Base-by-base conservation (phyloP, 1,284 basidiomycete species). In the Rhodotorula sp. region DNA sequence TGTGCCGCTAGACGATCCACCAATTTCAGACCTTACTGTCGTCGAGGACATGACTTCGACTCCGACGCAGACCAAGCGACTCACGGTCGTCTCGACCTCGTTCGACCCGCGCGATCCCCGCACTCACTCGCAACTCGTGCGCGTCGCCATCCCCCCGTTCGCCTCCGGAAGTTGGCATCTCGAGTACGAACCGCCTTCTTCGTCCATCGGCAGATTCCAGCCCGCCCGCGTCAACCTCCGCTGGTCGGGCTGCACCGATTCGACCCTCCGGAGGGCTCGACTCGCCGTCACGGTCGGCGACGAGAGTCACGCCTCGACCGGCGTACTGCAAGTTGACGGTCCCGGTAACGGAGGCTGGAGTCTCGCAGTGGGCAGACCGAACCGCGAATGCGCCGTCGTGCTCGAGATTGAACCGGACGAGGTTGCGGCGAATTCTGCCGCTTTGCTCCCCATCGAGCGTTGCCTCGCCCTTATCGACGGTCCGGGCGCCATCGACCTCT, bases 391-490 rank as follows among this genome's bases (percentile, higher is more conserved):
- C 18, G 29, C 39, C 5, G 48, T 71, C n/a, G 58, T 59, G 6
- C 47, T 71, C 26, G 63, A 68, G 48, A 26, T 71, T 2, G 66
- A 62, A 23, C 31, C 23, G 6, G 48, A 62, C 20, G 59, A 62
- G 29, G 39, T 43, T 10, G 7, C 31, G 48, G 14, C 26, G 5
- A 7, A 15, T 14, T 18, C 46, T 18, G 39, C 34, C 23, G 16
- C 58, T 26, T 43, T 43, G 15, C 43, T 47, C 10, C 43, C 58
- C 4, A 14, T 58, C 0, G 47, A 54, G 7, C 64, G 66, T 21
- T 59, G 49, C 29, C 58, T 68, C 15, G 67, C 57, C n/a, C n/a
- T 72, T 0, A 43, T 72, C 21, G 70, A 72, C 7, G 31, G 57
- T 1, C 48, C 39, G 1, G 51, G 57, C 0, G 34, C 7, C 21